Evolutionary conservation across 257 asterid species (phyloP).

Genomic region (Coffea canephora): DNA sequence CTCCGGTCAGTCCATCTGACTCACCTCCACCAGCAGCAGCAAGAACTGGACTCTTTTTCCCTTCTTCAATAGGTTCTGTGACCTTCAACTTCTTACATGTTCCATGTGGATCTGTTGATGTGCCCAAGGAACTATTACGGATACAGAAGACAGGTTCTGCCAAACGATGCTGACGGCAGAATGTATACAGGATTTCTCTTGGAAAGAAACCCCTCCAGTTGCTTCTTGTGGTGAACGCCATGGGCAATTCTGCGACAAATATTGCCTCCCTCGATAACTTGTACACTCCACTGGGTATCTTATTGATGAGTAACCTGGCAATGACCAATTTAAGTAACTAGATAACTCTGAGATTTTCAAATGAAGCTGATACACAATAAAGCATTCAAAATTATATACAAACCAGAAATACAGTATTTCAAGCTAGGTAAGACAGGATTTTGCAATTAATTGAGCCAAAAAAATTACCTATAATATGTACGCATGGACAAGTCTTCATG

Average conservation of each 20-base stretch:
- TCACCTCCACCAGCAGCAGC: conserved; percentile 25
- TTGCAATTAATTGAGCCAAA: conserved; percentile 16
- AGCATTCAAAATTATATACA: conserved; percentile 5
- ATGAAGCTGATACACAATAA: conserved; percentile 4
- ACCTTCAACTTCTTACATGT: conserved; percentile 58
- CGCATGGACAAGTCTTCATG: conserved; percentile 61
- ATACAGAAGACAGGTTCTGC: conserved; percentile 69
- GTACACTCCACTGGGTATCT: conserved; percentile 79
- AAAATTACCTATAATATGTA: conserved; percentile 62
- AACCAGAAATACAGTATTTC: not conserved
- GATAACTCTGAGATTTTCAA: conserved; percentile 9
- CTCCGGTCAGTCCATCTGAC: conserved; percentile 30
- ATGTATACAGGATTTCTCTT: conserved; percentile 67
- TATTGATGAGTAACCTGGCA: conserved; percentile 59
- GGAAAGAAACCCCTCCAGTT: conserved; percentile 88
- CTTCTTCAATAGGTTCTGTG: conserved; percentile 35
- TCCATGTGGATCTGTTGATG: conserved; percentile 43
- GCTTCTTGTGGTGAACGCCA: conserved; percentile 55
- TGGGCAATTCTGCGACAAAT: conserved; percentile 76
- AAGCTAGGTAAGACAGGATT: conserved; percentile 1
- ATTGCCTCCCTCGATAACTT: conserved; percentile 78
- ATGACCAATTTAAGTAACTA: conserved; percentile 12
- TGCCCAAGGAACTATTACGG: conserved; percentile 32
- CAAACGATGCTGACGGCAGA: conserved; percentile 75
- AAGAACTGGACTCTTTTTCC: conserved; percentile 28